Base-by-base conservation (phyloP, 208 protist genomes). In the Leishmania guyanensis region DNA sequence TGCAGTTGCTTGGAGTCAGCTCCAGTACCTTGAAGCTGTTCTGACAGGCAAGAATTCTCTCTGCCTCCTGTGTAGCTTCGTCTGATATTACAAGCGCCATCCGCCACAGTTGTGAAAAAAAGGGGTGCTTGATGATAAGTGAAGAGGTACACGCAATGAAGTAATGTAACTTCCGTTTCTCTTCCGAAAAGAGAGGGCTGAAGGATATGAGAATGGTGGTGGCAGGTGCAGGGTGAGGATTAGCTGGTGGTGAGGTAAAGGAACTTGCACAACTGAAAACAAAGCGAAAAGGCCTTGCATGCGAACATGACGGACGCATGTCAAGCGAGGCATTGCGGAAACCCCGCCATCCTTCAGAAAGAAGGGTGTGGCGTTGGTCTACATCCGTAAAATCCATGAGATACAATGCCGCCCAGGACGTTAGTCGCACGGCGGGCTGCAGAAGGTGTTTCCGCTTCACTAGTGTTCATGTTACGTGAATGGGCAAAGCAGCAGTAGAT, bases 21-120 rank as follows among this genome's bases (percentile, higher is more conserved):
- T 93, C 87, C 36, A 98, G 87, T 33, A 94, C 88, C 60, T 96
- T 91, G 78, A 96, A 98, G 8, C 91, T 84, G 82, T 91, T 95
- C 33, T 88, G 85, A 50, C 86, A 85, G 5, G 81, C 83, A n/a
- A 96, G 81, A 87, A 98, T 98, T 12, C 94, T 87, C 75, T 89
- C 79, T 8, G 90, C 90, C 78, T 96, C 92, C 66, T 76, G 73
- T 65, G 91, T 86, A 20, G 91, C 87, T 43, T 89, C 89, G 80
- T 91, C 88, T 3, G 91, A 83, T 22, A 95, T 85, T 33, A 94
- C 73, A 14, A 97, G 90, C 39, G 94, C 75, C 94, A 97, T 97
- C 65, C 14, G 43, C 53, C 48, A 17, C 29, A 26, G 8, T 43
- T 29, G 10, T 33, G 6, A 12, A 51, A 50, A 29, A 5, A 29